Evolutionary conservation across 768 basidiomycete genomes (phyloP).

Genomic region (Lyophyllum atratum): DNA sequence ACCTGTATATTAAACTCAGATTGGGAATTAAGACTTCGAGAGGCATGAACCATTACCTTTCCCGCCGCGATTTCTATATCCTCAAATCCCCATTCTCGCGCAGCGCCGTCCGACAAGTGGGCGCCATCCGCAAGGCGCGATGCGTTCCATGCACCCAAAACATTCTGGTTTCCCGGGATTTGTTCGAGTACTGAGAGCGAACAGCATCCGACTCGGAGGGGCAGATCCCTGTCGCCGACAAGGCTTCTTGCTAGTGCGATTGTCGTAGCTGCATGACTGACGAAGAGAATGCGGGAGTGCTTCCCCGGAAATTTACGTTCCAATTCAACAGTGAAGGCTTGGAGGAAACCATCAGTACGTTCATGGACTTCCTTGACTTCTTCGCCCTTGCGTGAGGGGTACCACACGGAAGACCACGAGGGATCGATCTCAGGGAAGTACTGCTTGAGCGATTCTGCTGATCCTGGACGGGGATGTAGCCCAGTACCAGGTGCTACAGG

Average conservation of each 20-base stretch:
- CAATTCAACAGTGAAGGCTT: constrained; percentile 50
- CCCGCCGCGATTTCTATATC: constrained; percentile 64
- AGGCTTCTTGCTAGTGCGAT: constrained; percentile 67
- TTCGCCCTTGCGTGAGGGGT: constrained; percentile 76
- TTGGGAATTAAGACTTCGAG: neutral
- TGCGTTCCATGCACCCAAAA: constrained; percentile 49
- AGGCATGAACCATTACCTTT: constrained; percentile 40
- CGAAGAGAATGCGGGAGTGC: constrained; percentile 57
- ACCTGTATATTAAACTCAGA: constrained; percentile 43
- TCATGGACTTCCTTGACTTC: constrained; percentile 61
- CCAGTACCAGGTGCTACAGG: constrained; percentile 67
- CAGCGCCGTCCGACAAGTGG: constrained; percentile 59
- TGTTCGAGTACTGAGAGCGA: constrained; percentile 61
- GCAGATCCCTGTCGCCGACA: constrained; percentile 49
- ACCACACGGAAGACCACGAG: constrained; percentile 65
- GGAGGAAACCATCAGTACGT: constrained; percentile 55
- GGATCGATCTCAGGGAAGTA: constrained; percentile 67
- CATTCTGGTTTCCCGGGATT: constrained; percentile 23
- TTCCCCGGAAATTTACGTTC: constrained; percentile 42
- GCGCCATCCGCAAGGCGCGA: constrained; percentile 52
- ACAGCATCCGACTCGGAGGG: constrained; percentile 74
- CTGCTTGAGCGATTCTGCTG: constrained; percentile 50
- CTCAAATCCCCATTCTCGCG: constrained; percentile 82
- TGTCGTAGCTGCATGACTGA: constrained; percentile 76
- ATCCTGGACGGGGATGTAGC: constrained; percentile 73